phyloP scores from a whole-genome alignment of 2,329 filamentous ascomycete genomes.

The Pleurostoma richardsiae region DNA sequence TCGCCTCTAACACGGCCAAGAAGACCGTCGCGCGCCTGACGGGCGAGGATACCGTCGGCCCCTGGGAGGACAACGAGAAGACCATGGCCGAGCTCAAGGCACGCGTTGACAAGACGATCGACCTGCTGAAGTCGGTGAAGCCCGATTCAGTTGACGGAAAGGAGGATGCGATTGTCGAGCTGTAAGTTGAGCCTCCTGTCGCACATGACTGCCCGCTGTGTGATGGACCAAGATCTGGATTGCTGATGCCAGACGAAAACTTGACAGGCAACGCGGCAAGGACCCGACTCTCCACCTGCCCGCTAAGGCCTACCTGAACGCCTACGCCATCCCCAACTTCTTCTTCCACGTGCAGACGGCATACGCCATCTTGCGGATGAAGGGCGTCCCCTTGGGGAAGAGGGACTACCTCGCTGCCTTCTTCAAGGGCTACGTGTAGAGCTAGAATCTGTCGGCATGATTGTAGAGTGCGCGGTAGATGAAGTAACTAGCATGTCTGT shows the following conservation, averaged over 20 bases:
- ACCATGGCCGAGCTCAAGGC: conserved; percentile 24
- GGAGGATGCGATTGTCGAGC: conserved; percentile 14
- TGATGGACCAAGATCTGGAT: background rate
- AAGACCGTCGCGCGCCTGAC: conserved; percentile 19
- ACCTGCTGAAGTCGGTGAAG: conserved; percentile 19
- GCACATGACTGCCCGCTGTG: no score
- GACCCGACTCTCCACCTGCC: conserved; percentile 4
- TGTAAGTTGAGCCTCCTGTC: conserved; percentile 11
- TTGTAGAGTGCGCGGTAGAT: no score
- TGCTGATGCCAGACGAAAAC: background rate
- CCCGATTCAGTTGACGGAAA: conserved; percentile 16
- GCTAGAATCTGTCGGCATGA: no score
- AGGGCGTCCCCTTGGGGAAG: conserved; percentile 55
- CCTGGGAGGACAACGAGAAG: conserved; percentile 21
- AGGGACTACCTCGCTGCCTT: conserved; percentile 37
- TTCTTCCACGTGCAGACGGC: conserved; percentile 55
- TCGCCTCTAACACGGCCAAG: conserved; percentile 20
- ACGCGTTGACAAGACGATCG: conserved; percentile 21
- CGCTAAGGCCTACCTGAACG: conserved; percentile 33
- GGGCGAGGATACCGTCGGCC: conserved; percentile 8
- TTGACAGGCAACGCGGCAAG: background rate
- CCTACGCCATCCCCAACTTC: conserved; percentile 49
- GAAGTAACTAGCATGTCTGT: no score
- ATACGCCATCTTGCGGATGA: conserved; percentile 50
- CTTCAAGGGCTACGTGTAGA: background rate